Evolutionary conservation across 2,329 filamentous ascomycete genomes (phyloP).

Genomic region (Fusarium heterosporum): DNA sequence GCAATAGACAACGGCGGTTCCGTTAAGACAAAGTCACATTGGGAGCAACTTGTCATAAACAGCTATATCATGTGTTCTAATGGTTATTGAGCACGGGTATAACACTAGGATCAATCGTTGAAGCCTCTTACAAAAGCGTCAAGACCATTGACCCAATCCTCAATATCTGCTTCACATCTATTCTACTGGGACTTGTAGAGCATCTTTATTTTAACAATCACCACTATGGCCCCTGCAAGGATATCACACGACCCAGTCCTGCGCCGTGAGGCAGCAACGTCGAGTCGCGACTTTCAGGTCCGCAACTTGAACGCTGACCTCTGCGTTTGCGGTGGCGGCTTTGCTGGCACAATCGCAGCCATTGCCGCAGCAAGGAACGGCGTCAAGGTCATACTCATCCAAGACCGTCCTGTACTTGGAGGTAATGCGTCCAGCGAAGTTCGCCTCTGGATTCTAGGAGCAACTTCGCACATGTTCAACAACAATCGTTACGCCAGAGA

Average conservation of each 20-base stretch:
- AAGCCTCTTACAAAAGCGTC: too few relatives aligned
- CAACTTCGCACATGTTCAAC: conserved; percentile 21
- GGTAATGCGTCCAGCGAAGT: conserved; percentile 27
- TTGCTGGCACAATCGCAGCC: conserved; percentile 11
- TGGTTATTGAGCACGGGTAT: not conserved
- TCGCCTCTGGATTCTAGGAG: conserved; percentile 18
- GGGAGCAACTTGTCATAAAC: rapidly evolving
- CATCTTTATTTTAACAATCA: too few relatives aligned
- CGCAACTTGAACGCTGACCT: conserved; percentile 4
- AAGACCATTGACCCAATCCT: too few relatives aligned
- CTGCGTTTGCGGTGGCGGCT: conserved; percentile 17
- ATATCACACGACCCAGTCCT: conserved; percentile 24
- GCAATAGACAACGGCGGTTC: not conserved
- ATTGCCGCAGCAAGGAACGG: conserved; percentile 17
- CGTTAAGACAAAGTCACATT: not conserved
- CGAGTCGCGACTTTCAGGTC: conserved; percentile 17
- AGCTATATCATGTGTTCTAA: not conserved
- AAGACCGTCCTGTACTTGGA: conserved; percentile 17
- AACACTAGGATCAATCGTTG: too few relatives aligned
- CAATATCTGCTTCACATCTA: too few relatives aligned
- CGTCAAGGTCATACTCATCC: conserved; percentile 15
- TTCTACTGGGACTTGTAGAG: not conserved
- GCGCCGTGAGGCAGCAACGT: conserved; percentile 15
- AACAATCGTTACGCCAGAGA: conserved; percentile 27
- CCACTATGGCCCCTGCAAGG: conserved; percentile 21